A percentile compares a stretch with the other conserved stretches of the same genome.
phyloP scores from a whole-genome alignment of 2,329 filamentous ascomycete genomes.

The Curvularia sp. region DNA sequence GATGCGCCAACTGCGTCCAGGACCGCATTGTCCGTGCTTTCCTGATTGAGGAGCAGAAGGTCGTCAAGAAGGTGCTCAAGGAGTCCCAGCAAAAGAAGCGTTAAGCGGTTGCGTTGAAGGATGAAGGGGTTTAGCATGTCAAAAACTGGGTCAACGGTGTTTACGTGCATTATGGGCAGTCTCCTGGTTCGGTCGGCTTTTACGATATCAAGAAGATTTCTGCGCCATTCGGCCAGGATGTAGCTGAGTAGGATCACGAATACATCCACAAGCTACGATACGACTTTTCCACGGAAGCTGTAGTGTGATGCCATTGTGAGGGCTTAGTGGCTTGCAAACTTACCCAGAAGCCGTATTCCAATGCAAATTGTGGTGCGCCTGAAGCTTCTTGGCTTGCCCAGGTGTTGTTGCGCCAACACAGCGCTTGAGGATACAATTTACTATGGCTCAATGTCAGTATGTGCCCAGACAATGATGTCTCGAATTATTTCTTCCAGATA shows the following conservation, averaged over 20 bases:
- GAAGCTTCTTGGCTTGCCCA: background rate
- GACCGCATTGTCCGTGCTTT: conserved; percentile 98
- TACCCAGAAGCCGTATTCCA: conserved; percentile 3
- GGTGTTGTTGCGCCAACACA: background rate
- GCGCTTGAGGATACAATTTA: background rate
- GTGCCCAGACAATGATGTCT: background rate
- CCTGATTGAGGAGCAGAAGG: conserved; percentile 99
- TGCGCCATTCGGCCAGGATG: conserved; percentile 44
- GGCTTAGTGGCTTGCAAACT: conserved; percentile 6
- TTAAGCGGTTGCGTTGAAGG: conserved; percentile 43
- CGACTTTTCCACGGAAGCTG: conserved; percentile 5
- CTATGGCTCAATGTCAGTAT: background rate
- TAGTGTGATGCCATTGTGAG: conserved; percentile 8
- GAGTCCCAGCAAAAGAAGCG: conserved; percentile 84
- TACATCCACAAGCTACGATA: conserved; percentile 43
- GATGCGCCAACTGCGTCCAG: conserved; percentile 98
- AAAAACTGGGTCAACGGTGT: conserved; percentile 53
- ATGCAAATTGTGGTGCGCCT: conserved; percentile 4
- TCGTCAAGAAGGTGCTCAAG: conserved; percentile 99
- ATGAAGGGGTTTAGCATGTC: conserved; percentile 42
- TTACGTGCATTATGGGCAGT: conserved; percentile 53
- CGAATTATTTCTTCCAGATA: background rate
- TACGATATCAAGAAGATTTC: conserved; percentile 50
- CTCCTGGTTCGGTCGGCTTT: conserved; percentile 50
- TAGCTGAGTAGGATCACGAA: conserved; percentile 49